phyloP scores from a whole-genome alignment of 768 basidiomycete genomes.

The Lentinula detonsa region DNA sequence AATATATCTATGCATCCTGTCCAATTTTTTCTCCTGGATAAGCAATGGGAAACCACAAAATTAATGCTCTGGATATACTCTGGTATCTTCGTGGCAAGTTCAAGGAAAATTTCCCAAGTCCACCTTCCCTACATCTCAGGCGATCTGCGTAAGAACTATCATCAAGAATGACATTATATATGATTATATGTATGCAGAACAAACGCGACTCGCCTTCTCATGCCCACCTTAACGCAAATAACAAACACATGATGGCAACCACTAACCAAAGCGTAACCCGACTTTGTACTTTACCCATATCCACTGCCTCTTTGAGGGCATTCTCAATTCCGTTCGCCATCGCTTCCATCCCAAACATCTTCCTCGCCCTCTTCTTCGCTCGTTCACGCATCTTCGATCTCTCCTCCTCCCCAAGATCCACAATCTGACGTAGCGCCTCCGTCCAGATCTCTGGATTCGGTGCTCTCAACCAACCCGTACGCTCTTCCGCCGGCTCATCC shows the following conservation, averaged over 20 bases:
- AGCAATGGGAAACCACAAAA: too few relatives aligned
- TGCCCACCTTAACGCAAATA: background rate
- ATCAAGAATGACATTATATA: background rate
- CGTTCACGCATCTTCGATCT: slow-evolving; percentile 43
- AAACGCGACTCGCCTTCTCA: background rate
- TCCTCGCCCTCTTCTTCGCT: slow-evolving; percentile 55
- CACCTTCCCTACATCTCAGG: too few relatives aligned
- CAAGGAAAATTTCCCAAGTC: too few relatives aligned
- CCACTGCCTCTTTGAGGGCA: slow-evolving; percentile 47
- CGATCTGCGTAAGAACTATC: too few relatives aligned
- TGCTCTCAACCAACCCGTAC: slow-evolving; percentile 74
- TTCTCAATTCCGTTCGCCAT: slow-evolving; percentile 60
- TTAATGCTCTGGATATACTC: too few relatives aligned
- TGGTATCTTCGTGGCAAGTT: too few relatives aligned
- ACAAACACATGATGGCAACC: slow-evolving; percentile 5
- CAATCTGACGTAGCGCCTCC: slow-evolving; percentile 55
- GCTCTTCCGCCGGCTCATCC: slow-evolving; percentile 25
- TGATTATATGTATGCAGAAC: background rate
- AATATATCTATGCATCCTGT: too few relatives aligned
- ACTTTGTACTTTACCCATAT: slow-evolving; percentile 39
- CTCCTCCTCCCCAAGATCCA: slow-evolving; percentile 33
- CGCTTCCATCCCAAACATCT: slow-evolving; percentile 70
- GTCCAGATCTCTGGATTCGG: slow-evolving; percentile 70
- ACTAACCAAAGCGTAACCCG: background rate
- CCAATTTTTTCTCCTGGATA: too few relatives aligned